Evolutionary conservation across 1,139 yeast genomes (phyloP).

Genomic region (Magnusiomyces paraingens): DNA sequence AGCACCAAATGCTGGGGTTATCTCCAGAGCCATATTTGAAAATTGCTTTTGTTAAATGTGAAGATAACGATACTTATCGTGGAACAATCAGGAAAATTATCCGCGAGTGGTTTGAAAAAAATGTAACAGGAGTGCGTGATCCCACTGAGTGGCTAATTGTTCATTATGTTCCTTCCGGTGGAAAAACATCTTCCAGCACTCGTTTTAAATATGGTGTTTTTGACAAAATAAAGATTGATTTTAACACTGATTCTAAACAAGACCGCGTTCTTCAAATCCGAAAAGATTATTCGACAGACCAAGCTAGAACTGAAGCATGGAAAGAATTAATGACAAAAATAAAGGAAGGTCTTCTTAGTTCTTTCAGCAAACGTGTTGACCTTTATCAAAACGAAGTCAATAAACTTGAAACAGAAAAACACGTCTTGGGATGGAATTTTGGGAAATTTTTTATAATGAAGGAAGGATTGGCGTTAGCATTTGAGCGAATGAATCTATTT

Average conservation of each 20-base stretch:
- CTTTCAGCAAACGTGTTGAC: slow-evolving; percentile 49
- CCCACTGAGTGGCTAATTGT: slow-evolving; percentile 63
- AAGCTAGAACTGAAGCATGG: slow-evolving; percentile 44
- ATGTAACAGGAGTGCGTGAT: slow-evolving; percentile 41
- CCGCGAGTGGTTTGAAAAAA: slow-evolving; percentile 65
- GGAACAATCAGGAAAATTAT: slow-evolving; percentile 69
- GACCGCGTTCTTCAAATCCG: slow-evolving; percentile 35
- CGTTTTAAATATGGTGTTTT: slow-evolving; percentile 50
- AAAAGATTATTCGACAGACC: slow-evolving; percentile 35
- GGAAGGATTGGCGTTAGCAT: slow-evolving; percentile 42
- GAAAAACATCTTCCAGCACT: slow-evolving; percentile 34
- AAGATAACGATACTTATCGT: slow-evolving; percentile 66
- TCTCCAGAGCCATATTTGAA: slow-evolving; percentile 52
- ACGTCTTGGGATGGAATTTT: slow-evolving; percentile 39
- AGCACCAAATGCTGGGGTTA: slow-evolving; percentile 39
- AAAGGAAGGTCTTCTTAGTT: slow-evolving; percentile 47
- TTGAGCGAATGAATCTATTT: slow-evolving; percentile 46
- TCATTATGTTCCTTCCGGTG: slow-evolving; percentile 44
- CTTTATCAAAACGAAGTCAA: slow-evolving; percentile 36
- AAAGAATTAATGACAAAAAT: slow-evolving; percentile 41
- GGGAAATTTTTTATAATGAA: slow-evolving; percentile 41
- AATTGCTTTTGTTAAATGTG: slow-evolving; percentile 62
- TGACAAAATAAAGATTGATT: slow-evolving; percentile 63
- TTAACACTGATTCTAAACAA: slow-evolving; percentile 39
- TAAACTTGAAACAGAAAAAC: slow-evolving; percentile 31